These are phyloP conservation scores for Cytospora schulzeri DNA, from an alignment of 2,329 filamentous ascomycete genomes.

Conservation along the genomic window DNA sequence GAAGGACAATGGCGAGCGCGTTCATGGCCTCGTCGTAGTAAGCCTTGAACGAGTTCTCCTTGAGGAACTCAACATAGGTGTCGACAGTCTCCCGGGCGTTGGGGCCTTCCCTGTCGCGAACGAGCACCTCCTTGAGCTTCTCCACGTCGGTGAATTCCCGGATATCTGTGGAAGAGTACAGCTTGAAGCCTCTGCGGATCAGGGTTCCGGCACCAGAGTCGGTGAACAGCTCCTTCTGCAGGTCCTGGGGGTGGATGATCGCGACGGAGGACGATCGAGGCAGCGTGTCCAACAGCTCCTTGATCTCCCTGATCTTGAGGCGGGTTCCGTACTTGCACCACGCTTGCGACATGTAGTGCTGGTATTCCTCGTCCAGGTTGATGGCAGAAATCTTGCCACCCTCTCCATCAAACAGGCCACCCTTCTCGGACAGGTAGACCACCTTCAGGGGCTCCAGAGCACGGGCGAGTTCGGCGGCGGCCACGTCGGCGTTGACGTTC, in stretches of 20 bases:
- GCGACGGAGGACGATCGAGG: conserved; percentile 92
- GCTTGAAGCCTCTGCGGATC: conserved; percentile 88
- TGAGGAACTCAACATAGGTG: conserved; percentile 79
- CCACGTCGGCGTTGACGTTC: conserved; percentile 97
- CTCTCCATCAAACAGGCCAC: conserved; percentile 90
- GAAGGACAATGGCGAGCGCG: conserved; percentile 85
- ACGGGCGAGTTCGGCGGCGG: conserved; percentile 87
- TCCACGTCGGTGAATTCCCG: conserved; percentile 74
- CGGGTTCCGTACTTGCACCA: conserved; percentile 96
- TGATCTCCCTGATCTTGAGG: conserved; percentile 97
- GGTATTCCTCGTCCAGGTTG: conserved; percentile 95
- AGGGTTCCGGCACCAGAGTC: conserved; percentile 93
- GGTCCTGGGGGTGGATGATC: conserved; percentile 93
- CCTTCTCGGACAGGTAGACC: conserved; percentile 98
- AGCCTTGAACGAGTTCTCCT: conserved; percentile 79
- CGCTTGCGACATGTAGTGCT: conserved; percentile 85
- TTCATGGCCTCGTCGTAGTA: conserved; percentile 96
- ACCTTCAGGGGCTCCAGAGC: conserved; percentile 93
- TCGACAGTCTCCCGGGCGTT: conserved; percentile 84
- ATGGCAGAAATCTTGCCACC: conserved; percentile 95
- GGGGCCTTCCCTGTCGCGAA: conserved; percentile 78
- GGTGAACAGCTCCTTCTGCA: conserved; percentile 96
- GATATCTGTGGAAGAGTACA: conserved; percentile 72
- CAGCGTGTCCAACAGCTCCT: conserved; percentile 85
- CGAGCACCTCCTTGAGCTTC: conserved; percentile 78